Base-by-base conservation (phyloP, 768 basidiomycete species). In the Panaeolus cyanescens region DNA sequence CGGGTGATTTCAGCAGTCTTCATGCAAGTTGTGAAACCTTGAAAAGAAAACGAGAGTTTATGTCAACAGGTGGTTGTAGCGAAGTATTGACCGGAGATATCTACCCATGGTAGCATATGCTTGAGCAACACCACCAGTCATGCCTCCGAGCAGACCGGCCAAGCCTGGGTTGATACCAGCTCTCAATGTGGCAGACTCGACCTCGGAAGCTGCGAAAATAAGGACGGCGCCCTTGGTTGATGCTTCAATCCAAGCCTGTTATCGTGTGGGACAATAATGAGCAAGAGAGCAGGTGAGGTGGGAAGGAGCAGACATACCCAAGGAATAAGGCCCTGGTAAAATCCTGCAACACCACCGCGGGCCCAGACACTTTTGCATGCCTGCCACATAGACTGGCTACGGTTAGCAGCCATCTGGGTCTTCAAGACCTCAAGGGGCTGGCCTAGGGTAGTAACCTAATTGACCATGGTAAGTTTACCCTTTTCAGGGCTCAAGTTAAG, bases 21-120 rank as follows among this genome's bases (percentile, higher is more conserved):
- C 97, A 99, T 99, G 77, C 95, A 97, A 40, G 96, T 98, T 77
- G 95, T 96, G 80, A 99, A 95, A 68, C 96, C 95, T 97, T 56
- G 17, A 62, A 54, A 31, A 56, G 42, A 4, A 32, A 8, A 25
- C 32, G 34, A 58, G n/a, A 33, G 58, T 53, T 42, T 15, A 58
- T 33, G 54, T 22, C 22, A 40, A 39, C 20, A 32, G 4, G n/a
- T 28, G 32, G 50, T 22, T 28, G 12, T 39, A 36, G 37, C 30
- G 56, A 36, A 32, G 50, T 33, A 64, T 5, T 33, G 58, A 50
- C 10, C 5, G 39, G 36, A 32, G 62, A 64, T 30, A 83, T 90
- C 73, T 71, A 96, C 97, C 97, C 96, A 99, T 99, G n/a, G 97
- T 99, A 62, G 95, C 96, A 72, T 99, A 99, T 30, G 97, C 96